A percentile compares a stretch with the other conserved stretches of the same genome.
Evolutionary conservation across 2,329 filamentous ascomycete species (phyloP).

Genomic region (Fusarium verrucosum): DNA sequence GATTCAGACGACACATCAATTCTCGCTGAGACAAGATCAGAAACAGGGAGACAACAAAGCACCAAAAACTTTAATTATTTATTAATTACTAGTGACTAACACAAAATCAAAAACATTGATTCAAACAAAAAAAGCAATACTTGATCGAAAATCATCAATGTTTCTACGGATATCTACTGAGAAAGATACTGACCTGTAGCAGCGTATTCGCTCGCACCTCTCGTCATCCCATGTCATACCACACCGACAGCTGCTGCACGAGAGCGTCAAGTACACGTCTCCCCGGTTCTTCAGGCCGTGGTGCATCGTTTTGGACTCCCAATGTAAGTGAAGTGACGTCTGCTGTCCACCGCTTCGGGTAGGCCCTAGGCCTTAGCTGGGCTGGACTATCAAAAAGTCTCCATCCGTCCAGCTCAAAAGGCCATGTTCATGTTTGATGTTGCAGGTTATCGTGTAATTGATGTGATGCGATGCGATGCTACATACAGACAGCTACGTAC

Average conservation of each 20-base stretch:
- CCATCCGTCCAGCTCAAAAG: constrained; percentile 1
- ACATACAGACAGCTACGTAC: not conserved
- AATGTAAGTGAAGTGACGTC: constrained; percentile 31
- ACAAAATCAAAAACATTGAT: constrained; percentile 25
- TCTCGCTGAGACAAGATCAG: constrained; percentile 30
- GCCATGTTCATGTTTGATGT: constrained; percentile 18
- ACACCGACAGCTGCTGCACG: constrained; percentile 41
- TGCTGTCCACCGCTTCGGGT: constrained; percentile 31
- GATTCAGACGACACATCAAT: constrained; percentile 34
- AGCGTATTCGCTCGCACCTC: constrained; percentile 22
- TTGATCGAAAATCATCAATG: not conserved
- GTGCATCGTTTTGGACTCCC: constrained; percentile 19
- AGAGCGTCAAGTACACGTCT: constrained; percentile 35
- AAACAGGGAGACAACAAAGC: constrained; percentile 21
- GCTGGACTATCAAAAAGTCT: constrained; percentile 11
- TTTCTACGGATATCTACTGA: not conserved
- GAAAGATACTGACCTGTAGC: no score
- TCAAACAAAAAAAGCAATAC: constrained; percentile 32
- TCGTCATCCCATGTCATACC: constrained; percentile 41
- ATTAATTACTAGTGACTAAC: not conserved
- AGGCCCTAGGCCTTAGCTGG: constrained; percentile 21
- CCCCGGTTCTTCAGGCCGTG: constrained; percentile 33
- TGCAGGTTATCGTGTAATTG: constrained; percentile 11
- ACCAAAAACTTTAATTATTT: not conserved
- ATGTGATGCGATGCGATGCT: not conserved